Conservation (phyloP, 164 flowering plant genomes). For the Litsea cubeba region DNA sequence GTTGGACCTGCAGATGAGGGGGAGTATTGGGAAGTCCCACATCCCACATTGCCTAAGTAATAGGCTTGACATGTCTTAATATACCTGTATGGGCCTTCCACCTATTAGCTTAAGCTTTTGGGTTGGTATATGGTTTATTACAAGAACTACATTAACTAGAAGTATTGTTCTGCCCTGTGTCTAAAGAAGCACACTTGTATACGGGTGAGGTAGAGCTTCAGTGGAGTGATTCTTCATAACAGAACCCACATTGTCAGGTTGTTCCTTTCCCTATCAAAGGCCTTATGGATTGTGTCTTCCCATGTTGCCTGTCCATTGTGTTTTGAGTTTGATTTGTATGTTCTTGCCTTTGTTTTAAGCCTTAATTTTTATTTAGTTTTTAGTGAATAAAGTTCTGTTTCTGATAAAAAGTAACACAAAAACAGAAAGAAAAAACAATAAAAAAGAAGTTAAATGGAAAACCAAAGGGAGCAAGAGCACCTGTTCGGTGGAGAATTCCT, state of each 20-base stretch:
- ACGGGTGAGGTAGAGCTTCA: neutral
- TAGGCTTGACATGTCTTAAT: no score
- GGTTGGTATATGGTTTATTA: no score
- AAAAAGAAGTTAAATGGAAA: neutral
- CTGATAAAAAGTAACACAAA: neutral
- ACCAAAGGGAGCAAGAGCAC: constrained; percentile 24
- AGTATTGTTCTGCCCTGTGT: neutral
- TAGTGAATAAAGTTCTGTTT: neutral
- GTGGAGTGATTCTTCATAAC: neutral
- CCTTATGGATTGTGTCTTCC: neutral
- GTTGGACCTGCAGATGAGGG: no score
- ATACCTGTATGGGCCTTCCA: no score
- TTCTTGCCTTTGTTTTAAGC: neutral
- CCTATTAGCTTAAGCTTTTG: no score
- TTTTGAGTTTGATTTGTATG: no score
- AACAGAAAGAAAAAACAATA: neutral
- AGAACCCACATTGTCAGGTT: neutral
- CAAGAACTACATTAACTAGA: no score
- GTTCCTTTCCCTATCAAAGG: neutral
- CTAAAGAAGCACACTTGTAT: neutral
- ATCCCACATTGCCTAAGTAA: no score
- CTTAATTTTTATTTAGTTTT: neutral
- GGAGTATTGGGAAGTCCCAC: no score
- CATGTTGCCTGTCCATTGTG: neutral
- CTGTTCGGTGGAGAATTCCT: constrained; percentile 76